Conservation (phyloP, 108 stramenopile genomes). For the Pelagomonas calceolata region DNA sequence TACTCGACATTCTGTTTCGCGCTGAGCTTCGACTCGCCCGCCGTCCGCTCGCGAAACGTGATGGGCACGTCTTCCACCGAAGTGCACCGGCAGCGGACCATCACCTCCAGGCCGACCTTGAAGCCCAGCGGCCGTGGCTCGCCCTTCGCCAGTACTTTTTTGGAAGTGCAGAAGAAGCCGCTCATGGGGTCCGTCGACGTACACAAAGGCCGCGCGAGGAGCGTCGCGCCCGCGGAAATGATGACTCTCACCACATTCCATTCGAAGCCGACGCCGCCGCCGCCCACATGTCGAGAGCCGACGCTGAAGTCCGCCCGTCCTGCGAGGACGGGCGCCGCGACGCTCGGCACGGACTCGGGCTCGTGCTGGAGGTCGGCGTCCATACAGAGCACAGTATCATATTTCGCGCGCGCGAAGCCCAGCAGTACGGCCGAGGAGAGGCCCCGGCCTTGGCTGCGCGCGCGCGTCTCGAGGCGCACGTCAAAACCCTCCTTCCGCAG, state of each 20-base stretch:
- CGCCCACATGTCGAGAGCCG: conserved; percentile 5
- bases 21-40: conserved; percentile 17
- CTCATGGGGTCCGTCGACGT: conserved; percentile 14
- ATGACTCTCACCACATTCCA: conserved; percentile 4
- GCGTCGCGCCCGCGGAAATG: conserved; percentile 9
- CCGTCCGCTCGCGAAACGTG: conserved; percentile 10
- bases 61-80: conserved; percentile 12
- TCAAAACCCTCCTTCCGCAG: conserved; percentile 7
- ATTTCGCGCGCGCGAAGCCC: conserved; percentile 5
- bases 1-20: conserved; percentile 11
- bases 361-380: conserved; percentile 21
- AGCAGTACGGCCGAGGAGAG: conserved; percentile 12
- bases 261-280: conserved; percentile 9
- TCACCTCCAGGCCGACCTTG: conserved; percentile 18
- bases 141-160: neutral
- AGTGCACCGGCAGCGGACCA: conserved; percentile 15
- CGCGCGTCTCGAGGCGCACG: conserved; percentile 2
- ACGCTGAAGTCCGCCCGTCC: conserved; percentile 12
- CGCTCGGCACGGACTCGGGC: conserved; percentile 12
- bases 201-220: conserved; percentile 8
- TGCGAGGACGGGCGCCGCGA: conserved; percentile 4
- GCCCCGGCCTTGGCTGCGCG: conserved; percentile 8
- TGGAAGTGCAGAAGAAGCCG: conserved; percentile 9
- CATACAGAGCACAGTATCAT: conserved; percentile 5
- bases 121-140: conserved; percentile 5